A percentile compares a stretch with the other conserved stretches of the same genome.
Conservation (phyloP, 1,139 yeast species). For the Protomyces gravidus region DNA sequence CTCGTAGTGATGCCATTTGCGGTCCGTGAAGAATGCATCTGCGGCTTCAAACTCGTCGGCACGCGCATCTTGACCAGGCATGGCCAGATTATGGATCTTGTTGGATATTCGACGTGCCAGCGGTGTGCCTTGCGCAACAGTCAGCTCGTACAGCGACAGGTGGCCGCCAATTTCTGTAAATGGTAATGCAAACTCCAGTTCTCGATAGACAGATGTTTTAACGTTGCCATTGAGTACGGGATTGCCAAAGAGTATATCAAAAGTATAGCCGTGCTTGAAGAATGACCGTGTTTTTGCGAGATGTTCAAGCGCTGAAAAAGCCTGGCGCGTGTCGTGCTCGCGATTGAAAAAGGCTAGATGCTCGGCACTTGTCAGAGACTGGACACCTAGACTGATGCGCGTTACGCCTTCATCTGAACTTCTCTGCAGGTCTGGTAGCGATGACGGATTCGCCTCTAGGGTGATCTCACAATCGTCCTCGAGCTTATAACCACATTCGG, state of each 20-base stretch:
- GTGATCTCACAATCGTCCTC: constrained; percentile 8
- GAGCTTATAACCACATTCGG: background rate
- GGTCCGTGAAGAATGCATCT: background rate
- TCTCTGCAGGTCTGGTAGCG: constrained; percentile 6
- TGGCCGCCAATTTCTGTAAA: constrained; percentile 23
- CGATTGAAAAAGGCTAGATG: constrained; percentile 9
- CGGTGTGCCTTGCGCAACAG: constrained; percentile 21
- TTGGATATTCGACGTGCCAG: constrained; percentile 1
- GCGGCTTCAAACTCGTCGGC: constrained; percentile 21
- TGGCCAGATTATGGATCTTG: background rate
- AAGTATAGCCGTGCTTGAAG: constrained; percentile 19
- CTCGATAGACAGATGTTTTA: background rate
- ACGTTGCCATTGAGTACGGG: background rate
- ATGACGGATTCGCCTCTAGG: constrained; percentile 27
- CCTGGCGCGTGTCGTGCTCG: constrained; percentile 8
- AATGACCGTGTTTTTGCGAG: background rate
- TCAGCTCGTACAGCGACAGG: constrained; percentile 19
- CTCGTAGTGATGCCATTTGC: constrained; percentile 17
- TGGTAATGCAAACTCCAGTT: constrained; percentile 15
- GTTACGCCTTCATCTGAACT: constrained; percentile 10
- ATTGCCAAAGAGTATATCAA: constrained; percentile 24
- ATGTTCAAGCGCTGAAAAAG: constrained; percentile 8
- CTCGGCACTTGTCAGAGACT: constrained; percentile 2
- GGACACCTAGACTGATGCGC: constrained; percentile 19
- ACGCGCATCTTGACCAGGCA: constrained; percentile 9